These are phyloP conservation scores for Pestalotiopsis sp. DNA, from an alignment of 2,329 filamentous ascomycete genomes.

Conservation along the genomic window DNA sequence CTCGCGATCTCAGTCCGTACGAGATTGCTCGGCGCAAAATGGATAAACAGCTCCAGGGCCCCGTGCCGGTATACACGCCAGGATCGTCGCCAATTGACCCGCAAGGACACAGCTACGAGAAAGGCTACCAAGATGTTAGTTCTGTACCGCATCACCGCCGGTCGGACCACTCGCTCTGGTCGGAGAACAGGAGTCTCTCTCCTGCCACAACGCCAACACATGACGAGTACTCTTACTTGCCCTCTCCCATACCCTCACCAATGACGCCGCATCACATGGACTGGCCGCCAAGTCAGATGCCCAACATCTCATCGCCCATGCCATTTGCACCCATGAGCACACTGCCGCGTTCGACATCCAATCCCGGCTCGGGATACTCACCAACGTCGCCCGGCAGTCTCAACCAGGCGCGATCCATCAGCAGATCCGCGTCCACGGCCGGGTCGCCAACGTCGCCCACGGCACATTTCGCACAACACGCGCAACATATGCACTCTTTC, in stretches of 20 bases:
- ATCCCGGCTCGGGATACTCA: slow-evolving; percentile 27
- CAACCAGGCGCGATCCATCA: slow-evolving; percentile 23
- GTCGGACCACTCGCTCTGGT: slow-evolving; percentile 28
- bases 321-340: slow-evolving; percentile 35
- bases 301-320: slow-evolving; percentile 47
- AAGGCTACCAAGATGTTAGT: slow-evolving; percentile 39
- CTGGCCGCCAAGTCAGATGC: slow-evolving; percentile 39
- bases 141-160: slow-evolving; percentile 37
- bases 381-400: slow-evolving; percentile 27
- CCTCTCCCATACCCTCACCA: slow-evolving; percentile 45
- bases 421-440: slow-evolving; percentile 31
- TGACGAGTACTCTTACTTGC: slow-evolving; percentile 36
- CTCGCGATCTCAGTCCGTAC: slow-evolving; percentile 48
- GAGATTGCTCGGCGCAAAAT: slow-evolving; percentile 54
- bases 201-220: slow-evolving; percentile 36
- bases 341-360: slow-evolving; percentile 28
- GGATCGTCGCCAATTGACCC: slow-evolving; percentile 38
- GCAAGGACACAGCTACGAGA: slow-evolving; percentile 17
- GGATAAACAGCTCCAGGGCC: slow-evolving; percentile 53
- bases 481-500: slow-evolving; percentile 35
- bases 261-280: slow-evolving; percentile 48
- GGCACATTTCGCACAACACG: slow-evolving; percentile 25
- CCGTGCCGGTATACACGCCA: slow-evolving; percentile 52
- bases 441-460: slow-evolving; percentile 24
- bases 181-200: slow-evolving; percentile 28